Base-by-base conservation (phyloP, 257 asterid species). In the Nyctanthes arbortristis region DNA sequence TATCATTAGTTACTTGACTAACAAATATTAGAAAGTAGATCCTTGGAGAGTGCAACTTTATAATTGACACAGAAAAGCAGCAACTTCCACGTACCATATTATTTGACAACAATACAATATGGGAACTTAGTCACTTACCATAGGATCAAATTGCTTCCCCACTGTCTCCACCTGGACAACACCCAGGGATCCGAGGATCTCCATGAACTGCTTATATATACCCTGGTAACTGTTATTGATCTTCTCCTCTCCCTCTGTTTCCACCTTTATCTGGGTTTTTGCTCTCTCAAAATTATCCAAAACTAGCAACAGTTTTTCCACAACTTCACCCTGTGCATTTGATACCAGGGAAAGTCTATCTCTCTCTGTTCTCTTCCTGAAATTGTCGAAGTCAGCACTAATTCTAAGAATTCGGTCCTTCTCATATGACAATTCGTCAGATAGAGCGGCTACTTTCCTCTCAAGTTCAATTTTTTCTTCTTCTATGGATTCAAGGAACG, bases 231-330 rank as follows among this genome's bases (percentile, higher is more conserved):
- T 91, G 71, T 79, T 85, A 31, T 20, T 84, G 57, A 89, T 83
- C 80, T 85, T 87, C 78, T 84, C 91, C 84, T 91, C 97, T 61
- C 85, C 93, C 82, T 87, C 93, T 4, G 89, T 87, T 79, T 83
- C 89, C 47, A 82, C 75, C 81, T 87, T 91, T 73, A 91, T 81
- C 78, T 87, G 90, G 71, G 85, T 78, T 83, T 84, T 87, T 56
- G 93, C 95, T 79, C 97, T 81, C 83, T 89, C 97, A 55, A 89
- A 91, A 72, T 87, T 89, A 88, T 91, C 96, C 86, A 91, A 33
- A 72, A 91, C 91, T 24, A 87, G 82, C 60, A 91, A 80, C 71
- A 91, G 80, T 61, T 69, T 84, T 76, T 91, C 97, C 66, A 89
- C 75, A 45, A 89, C 85, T 81, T 87, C 96, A 70, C 93, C 93